Conservation (phyloP, 495 filamentous ascomycete genomes). For the Hypomontagnella monticulosa region DNA sequence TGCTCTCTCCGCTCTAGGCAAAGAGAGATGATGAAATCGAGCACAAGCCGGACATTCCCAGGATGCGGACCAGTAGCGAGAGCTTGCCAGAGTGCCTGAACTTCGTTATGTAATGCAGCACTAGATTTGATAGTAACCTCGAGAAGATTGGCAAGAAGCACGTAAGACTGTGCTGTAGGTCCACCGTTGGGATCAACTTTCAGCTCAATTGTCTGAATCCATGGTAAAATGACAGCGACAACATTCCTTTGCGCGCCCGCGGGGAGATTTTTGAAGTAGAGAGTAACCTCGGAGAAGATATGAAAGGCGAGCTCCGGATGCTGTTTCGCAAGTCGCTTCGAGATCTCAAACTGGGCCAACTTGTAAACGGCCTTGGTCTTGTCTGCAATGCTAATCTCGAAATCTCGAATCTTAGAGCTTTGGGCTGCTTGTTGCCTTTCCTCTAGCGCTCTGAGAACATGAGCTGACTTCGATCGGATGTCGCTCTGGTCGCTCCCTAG, state of each 20-base stretch:
- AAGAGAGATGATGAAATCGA: slow-evolving; percentile 94
- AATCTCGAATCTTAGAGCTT: slow-evolving; percentile 91
- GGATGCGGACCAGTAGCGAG: slow-evolving; percentile 91
- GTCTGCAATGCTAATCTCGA: slow-evolving; percentile 97
- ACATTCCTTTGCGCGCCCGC: slow-evolving; percentile 89
- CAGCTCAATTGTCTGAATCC: slow-evolving; percentile 94
- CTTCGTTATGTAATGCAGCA: slow-evolving; percentile 89
- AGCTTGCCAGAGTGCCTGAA: slow-evolving; percentile 97
- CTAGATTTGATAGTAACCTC: slow-evolving; percentile 96
- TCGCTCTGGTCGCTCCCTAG: slow-evolving; percentile 89
- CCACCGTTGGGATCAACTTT: slow-evolving; percentile 94
- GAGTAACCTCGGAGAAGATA: slow-evolving; percentile 92
- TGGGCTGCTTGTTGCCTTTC: slow-evolving; percentile 75
- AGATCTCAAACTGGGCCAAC: slow-evolving; percentile 95
- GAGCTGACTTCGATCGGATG: slow-evolving; percentile 87
- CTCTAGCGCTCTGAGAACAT: slow-evolving; percentile 83
- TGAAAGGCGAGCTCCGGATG: slow-evolving; percentile 89
- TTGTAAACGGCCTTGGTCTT: slow-evolving; percentile 99
- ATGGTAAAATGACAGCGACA: slow-evolving; percentile 91
- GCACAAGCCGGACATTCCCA: slow-evolving; percentile 93
- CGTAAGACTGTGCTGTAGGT: slow-evolving; percentile 89
- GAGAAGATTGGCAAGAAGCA: slow-evolving; percentile 93
- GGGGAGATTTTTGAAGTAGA: slow-evolving; percentile 86
- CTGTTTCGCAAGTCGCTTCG: slow-evolving; percentile 85
- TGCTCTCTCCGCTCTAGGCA: slow-evolving; percentile 94